A percentile compares a stretch with the other conserved stretches of the same genome.
Evolutionary conservation across 352 stramenopile genomes (phyloP).

Genomic region (Globisporangium viniferum): DNA sequence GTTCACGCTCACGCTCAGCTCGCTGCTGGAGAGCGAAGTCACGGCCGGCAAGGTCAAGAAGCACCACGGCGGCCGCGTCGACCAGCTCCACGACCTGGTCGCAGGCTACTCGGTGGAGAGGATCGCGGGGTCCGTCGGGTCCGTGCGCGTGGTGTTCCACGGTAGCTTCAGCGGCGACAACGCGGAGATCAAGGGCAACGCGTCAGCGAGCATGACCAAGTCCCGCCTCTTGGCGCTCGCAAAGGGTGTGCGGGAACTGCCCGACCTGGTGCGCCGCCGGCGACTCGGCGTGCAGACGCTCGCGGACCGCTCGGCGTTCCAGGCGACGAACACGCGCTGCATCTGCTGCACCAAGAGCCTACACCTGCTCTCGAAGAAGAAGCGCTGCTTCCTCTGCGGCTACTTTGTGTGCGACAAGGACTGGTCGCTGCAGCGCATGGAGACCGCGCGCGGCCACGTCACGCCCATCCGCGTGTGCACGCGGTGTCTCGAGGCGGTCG

Average conservation of each 20-base stretch:
- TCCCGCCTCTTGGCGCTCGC: conserved; percentile 36
- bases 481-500: not conserved
- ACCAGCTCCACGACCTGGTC: not conserved
- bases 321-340: conserved; percentile 48
- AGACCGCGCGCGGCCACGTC: not conserved
- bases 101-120: not conserved
- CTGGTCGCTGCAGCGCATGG: conserved; percentile 22
- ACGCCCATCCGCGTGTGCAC: not conserved
- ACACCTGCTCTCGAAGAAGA: conserved; percentile 19
- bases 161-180: conserved; percentile 20
- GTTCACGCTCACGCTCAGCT: not conserved
- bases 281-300: conserved; percentile 52
- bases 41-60: not conserved
- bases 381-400: conserved; percentile 26
- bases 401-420: conserved; percentile 28
- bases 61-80: not conserved
- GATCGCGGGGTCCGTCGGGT: not conserved
- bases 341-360: conserved; percentile 46
- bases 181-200: not conserved
- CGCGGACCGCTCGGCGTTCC: conserved; percentile 28
- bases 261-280: conserved; percentile 41
- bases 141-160: conserved; percentile 32
- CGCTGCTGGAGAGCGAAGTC: not conserved
- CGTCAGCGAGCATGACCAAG: conserved; percentile 12
- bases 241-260: conserved; percentile 28